Percentiles rank a stretch among this genome's conserved stretches.
These are phyloP conservation scores for Colletotrichum tropicicola DNA, from an alignment of 2,329 filamentous ascomycete species.

Conservation along the genomic window DNA sequence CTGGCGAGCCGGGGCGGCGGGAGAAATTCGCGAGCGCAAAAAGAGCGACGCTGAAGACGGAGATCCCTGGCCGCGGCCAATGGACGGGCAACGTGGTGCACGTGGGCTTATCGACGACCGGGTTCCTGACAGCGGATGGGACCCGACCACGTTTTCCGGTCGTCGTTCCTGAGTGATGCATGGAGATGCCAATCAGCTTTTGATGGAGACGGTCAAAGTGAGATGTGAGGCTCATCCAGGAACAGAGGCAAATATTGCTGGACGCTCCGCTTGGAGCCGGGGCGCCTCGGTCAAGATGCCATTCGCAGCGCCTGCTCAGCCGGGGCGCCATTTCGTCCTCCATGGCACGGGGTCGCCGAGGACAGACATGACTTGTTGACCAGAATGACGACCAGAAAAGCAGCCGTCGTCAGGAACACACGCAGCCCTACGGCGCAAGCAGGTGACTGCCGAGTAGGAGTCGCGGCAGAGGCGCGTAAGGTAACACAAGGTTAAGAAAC, in stretches of 20 bases:
- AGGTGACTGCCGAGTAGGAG: neutral
- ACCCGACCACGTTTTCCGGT: constrained; percentile 16
- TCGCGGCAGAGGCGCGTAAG: constrained; percentile 15
- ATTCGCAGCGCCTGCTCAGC: neutral
- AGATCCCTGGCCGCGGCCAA: constrained; percentile 34
- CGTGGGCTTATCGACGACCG: constrained; percentile 21
- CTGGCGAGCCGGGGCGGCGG: neutral
- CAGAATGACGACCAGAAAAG: no score
- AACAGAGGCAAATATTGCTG: neutral
- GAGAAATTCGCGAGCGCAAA: neutral
- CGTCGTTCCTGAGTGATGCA: neutral
- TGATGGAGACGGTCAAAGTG: neutral
- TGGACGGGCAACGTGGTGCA: constrained; percentile 39
- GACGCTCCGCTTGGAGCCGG: neutral
- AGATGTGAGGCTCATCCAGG: constrained; percentile 5
- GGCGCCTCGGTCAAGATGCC: neutral
- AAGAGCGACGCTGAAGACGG: neutral
- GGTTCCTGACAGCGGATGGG: constrained; percentile 15
- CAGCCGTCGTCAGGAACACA: neutral
- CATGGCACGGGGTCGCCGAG: neutral
- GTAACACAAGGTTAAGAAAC: neutral
- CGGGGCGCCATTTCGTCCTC: neutral
- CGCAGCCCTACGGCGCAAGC: neutral
- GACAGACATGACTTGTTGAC: neutral
- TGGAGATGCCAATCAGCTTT: neutral